Evolutionary conservation across 2,329 filamentous ascomycete genomes (phyloP), one percentile per base, ranked within the genome.

Genomic region (Pseudopithomyces maydicus): DNA sequence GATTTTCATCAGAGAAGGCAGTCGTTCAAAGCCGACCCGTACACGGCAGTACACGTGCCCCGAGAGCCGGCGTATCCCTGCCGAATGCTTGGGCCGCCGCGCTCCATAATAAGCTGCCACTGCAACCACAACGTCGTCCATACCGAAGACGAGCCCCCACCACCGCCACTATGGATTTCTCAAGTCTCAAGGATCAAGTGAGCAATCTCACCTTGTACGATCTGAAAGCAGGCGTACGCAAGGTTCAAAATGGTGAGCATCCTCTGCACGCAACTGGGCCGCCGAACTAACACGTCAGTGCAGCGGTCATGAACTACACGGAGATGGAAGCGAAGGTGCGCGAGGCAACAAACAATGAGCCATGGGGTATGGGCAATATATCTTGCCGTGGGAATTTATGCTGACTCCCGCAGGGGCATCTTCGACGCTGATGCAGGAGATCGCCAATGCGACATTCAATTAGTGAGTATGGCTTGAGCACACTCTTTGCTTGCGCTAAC

Each of bases 301-400:
- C 70, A 97, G 92, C 92, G 65, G 92, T 97, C 58, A 97, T 97
- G 93, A 97, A 97, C 80, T 97, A 94, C 78, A 97, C 93, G 41
- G 93, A 97, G 65, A 75, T 75, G 73, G 73, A 75, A 71, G 67
- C 73, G 36, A 75, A 95, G 90, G 92, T 98, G 65, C 90, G 95
- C 78, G 95, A 99, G 83, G 95, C 95, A 29, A 99, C 95, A 36
- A 99, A 99, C 80, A 98, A 98, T 77, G 95, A 99, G 78, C 95
- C 95, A 55, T 99, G 95, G 95, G 95, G 93, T 73, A 59, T 51
- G 67, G 54, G 64, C 89, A 11, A 11, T 49, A 90, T 89, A 12
- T 89, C 89, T 23, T 29, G 32, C 15, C 26, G 11, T 14, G 43
- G 8, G 14, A 12, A 22, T 44, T 38, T 14, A 12, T 52, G 50